A percentile compares a stretch with the other conserved stretches of the same genome.
phyloP scores from a whole-genome alignment of 495 filamentous ascomycete genomes.

The Podospora pseudoanserina region DNA sequence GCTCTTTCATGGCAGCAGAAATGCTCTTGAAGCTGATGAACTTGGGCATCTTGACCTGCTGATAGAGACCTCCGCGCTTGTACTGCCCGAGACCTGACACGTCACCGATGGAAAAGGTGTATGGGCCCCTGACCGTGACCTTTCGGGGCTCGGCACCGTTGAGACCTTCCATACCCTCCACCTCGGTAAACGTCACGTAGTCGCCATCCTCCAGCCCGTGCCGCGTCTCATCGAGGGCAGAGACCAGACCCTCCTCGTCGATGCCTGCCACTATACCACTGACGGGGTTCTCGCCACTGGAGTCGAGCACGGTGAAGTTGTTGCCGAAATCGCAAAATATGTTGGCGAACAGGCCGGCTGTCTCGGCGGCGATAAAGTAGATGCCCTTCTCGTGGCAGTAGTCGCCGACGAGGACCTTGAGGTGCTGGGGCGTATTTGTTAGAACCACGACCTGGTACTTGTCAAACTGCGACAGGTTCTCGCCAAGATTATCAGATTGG shows the following conservation, averaged over 20 bases:
- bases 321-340: slow-evolving; percentile 98
- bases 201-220: slow-evolving; percentile 97
- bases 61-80: slow-evolving; percentile 79
- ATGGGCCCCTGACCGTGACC: slow-evolving; percentile 90
- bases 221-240: slow-evolving; percentile 89
- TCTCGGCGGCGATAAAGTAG: slow-evolving; percentile 81
- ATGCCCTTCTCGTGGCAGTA: slow-evolving; percentile 93
- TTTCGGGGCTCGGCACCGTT: slow-evolving; percentile 81
- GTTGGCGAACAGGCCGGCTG: slow-evolving; percentile 88
- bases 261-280: slow-evolving; percentile 89
- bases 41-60: slow-evolving; percentile 97
- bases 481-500: slow-evolving; percentile 56
- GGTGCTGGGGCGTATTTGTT: slow-evolving; percentile 72
- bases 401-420: slow-evolving; percentile 79
- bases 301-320: slow-evolving; percentile 82
- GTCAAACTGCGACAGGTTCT: slow-evolving; percentile 53
- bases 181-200: slow-evolving; percentile 88
- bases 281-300: slow-evolving; percentile 84
- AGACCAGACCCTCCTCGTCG: slow-evolving; percentile 83
- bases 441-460: slow-evolving; percentile 86
- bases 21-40: slow-evolving; percentile 84
- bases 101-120: slow-evolving; percentile 95
- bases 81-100: slow-evolving; percentile 83
- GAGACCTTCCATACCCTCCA: slow-evolving; percentile 87
- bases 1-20: slow-evolving; percentile 70